phyloP scores from a whole-genome alignment of 768 basidiomycete species.

The Amanita exitialis region DNA sequence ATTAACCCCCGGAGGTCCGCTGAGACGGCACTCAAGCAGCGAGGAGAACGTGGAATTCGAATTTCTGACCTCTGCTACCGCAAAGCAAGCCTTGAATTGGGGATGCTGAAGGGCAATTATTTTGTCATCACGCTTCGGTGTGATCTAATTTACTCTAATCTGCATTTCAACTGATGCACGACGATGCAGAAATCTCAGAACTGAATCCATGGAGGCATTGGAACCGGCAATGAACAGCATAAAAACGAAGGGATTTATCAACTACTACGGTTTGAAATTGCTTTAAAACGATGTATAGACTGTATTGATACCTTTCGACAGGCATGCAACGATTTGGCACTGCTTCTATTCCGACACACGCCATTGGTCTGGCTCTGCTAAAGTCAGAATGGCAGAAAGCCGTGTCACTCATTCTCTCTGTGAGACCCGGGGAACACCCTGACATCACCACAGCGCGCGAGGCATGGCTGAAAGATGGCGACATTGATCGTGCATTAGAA shows the following conservation, averaged over 20 bases:
- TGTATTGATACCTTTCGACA: constrained; percentile 17
- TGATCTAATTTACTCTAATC: constrained; percentile 9
- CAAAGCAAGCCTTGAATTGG: constrained; percentile 76
- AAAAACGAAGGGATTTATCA: constrained; percentile 86
- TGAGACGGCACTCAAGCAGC: constrained; percentile 49
- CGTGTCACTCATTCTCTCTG: constrained; percentile 68
- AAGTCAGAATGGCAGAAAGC: constrained; percentile 88
- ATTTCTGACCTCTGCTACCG: constrained; percentile 85
- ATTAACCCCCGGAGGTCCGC: constrained; percentile 44
- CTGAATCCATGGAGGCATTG: constrained; percentile 60
- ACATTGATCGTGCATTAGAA: constrained; percentile 73
- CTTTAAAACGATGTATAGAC: background rate
- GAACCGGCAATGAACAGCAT: constrained; percentile 70
- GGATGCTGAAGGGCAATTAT: constrained; percentile 93
- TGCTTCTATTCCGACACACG: constrained; percentile 89
- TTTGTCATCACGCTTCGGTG: constrained; percentile 93
- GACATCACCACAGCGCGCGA: constrained; percentile 78
- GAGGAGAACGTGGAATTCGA: constrained; percentile 85
- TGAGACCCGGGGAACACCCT: constrained; percentile 85
- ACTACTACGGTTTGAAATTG: constrained; percentile 73
- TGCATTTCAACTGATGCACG: constrained; percentile 1
- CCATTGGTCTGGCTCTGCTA: constrained; percentile 85
- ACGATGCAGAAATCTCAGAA: constrained; percentile 66
- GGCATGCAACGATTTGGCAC: constrained; percentile 99
- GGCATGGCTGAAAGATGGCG: constrained; percentile 79